Conservation (phyloP, 768 basidiomycete species). For the Mycena capillaripes region DNA sequence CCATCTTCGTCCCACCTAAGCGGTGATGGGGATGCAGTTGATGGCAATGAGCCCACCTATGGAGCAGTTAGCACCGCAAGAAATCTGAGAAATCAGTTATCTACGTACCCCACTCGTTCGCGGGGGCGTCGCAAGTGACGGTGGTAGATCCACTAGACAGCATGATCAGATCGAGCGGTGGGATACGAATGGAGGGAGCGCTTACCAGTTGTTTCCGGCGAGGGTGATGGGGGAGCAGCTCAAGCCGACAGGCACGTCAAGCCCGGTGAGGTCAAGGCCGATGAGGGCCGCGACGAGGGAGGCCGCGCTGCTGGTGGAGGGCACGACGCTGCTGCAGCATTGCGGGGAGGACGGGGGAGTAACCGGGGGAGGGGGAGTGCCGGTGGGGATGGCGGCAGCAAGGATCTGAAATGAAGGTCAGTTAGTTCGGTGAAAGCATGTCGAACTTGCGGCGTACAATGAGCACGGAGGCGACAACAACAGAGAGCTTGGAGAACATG, state of each 20-base stretch:
- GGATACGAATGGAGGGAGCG: not conserved
- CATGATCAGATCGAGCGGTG: no score
- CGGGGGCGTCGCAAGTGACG: constrained; percentile 19
- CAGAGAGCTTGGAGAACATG: constrained; percentile 22
- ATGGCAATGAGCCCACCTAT: not conserved
- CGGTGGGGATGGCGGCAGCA: no score
- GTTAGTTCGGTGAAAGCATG: no score
- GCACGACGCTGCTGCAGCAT: constrained; percentile 20
- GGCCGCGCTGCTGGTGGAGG: constrained; percentile 6
- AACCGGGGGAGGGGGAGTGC: constrained; percentile 2
- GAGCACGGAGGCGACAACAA: not conserved
- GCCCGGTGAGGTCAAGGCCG: constrained; percentile 23
- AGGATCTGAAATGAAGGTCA: no score
- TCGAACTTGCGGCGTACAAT: no score
- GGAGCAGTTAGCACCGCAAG: not conserved
- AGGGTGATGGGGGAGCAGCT: constrained; percentile 27
- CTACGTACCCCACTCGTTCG: not conserved
- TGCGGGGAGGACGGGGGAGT: constrained; percentile 19
- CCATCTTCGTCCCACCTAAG: not conserved
- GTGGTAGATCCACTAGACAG: constrained; percentile 3
- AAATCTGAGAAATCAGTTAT: not conserved
- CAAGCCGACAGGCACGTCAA: constrained; percentile 13
- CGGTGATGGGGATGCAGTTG: not conserved
- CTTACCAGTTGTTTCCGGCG: not conserved
- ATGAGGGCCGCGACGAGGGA: constrained; percentile 10